Evolutionary conservation across 495 filamentous ascomycete genomes (phyloP), one percentile per base, ranked within the genome.

Genomic region (Aspergillus sclerotiicarbonarius): DNA sequence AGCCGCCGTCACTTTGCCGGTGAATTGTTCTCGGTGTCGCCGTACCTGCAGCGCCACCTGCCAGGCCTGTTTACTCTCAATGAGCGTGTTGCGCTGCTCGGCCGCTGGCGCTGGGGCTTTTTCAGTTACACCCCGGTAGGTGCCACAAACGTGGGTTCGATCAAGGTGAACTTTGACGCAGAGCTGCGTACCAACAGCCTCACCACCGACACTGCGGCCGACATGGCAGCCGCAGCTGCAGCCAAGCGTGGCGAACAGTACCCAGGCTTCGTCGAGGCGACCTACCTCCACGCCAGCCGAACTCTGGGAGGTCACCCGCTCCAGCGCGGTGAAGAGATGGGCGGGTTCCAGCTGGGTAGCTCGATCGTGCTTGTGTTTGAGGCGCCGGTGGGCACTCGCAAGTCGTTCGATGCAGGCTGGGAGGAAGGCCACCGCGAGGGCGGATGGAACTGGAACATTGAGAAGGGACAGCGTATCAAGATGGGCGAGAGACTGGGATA

Each of bases 81-180:
- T 71, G 94, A 99, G 74, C 86, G 94, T 25, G 93, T 99, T 15
- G 95, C 94, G 3, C 79, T 99, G 3, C 78, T 99, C 1, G 94
- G 94, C 15, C 84, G 92, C 31, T 99, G 94, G 94, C 87, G 92
- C 8, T 94, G 90, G 84, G 94, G 94, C 12, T 97, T 99, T 82
- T 98, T 98, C 77, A 90, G 87, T 65, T 96, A 90, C 74, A 94
- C 89, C 0, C 92, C 95, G 16, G 93, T 99, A 31, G 94, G 94
- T 58, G 94, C 94, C 12, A 99, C 94, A n/a, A 99, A 99, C 67
- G 94, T 99, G 47, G 94, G 94, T 51, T 93, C 89, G 41, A 98
- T 99, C 74, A 89, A 89, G 71, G 86, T 99, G 75, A 96, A 99
- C 75, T 99, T 99, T 69, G 94, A 99, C 71, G 80, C 86, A 56